Base-by-base conservation (phyloP, 2,329 filamentous ascomycete species). In the Knoxdaviesia proteae region DNA sequence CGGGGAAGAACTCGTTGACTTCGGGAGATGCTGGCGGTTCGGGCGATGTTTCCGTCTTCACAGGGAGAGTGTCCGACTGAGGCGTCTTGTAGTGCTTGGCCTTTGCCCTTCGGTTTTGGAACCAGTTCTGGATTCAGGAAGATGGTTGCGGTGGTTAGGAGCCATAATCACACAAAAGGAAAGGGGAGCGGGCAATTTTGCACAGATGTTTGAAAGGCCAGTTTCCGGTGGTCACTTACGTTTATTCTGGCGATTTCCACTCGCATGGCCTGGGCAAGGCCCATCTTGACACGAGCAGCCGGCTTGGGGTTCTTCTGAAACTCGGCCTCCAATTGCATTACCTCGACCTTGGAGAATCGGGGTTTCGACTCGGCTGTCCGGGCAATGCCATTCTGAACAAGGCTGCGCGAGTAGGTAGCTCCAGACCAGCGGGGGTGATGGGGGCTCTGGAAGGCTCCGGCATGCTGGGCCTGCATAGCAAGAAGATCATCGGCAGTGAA, bases 301-400 rank as follows among this genome's bases (percentile, higher is more conserved):
- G 74, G 74, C 56, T 78, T 78, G 48, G 70, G 68, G 53, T 77
- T 77, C 54, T 72, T 71, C 47, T 69, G 63, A 49, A 77, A 78
- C 52, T 76, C 71, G 34, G 64, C 61, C 51, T 78, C 74, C 32
- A 77, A 58, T 40, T 70, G 20, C 47, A 72, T 69, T 6, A 74
- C 70, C 53, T 74, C 69, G 41, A 72, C 68, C 53, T 73, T 74
- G 44, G 68, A 68, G 32, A 74, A 58, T 33, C 68, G 60, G 29
- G 68, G 65, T 51, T 70, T 71, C 8, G 67, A 63, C 48, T 69
- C 62, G 43, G 59, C 62, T 29, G 58, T 57, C 49, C 61, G 56
- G 41, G 58, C 36, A 10, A 41, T 31, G 32, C 32, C 32, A 20
- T 38, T 36, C 3, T 36, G 8, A 11, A 36, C 34, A 36, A 11